Evolutionary conservation across 2,329 filamentous ascomycete genomes (phyloP).

Genomic region (Leptoxyphium fumago): DNA sequence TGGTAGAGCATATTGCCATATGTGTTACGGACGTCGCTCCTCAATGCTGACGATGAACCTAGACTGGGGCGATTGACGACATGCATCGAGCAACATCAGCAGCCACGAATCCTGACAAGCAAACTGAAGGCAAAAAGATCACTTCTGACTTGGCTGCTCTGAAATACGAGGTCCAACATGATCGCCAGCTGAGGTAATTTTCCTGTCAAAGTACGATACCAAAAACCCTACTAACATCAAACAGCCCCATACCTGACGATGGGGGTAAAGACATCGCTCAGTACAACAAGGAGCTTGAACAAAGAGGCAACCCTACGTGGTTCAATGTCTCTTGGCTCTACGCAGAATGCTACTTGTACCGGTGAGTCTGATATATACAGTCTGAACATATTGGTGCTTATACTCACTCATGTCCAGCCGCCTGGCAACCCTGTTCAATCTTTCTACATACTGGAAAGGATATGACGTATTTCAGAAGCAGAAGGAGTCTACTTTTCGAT

Average conservation of each 20-base stretch:
- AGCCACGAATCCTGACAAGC: conserved; percentile 46
- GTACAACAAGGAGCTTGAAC: conserved; percentile 76
- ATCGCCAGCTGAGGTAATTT: conserved; percentile 59
- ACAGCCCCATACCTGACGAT: conserved; percentile 61
- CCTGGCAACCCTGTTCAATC: conserved; percentile 61
- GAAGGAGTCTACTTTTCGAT: conserved; percentile 84
- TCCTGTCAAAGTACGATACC: background rate
- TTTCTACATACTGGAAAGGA: conserved; percentile 67
- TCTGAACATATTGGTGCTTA: conserved; percentile 2
- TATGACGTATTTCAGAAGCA: conserved; percentile 85
- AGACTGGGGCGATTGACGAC: conserved; percentile 91
- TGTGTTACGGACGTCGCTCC: background rate
- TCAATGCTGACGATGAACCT: conserved; percentile 1
- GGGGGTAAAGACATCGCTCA: conserved; percentile 57
- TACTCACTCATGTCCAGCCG: conserved; percentile 38
- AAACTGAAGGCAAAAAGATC: conserved; percentile 73
- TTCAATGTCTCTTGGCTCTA: conserved; percentile 78
- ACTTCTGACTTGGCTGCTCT: conserved; percentile 63
- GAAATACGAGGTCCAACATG: conserved; percentile 92
- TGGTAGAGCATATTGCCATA: conserved; percentile 41
- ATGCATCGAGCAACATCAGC: conserved; percentile 59
- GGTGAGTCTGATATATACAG: conserved; percentile 31
- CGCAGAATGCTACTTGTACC: conserved; percentile 86
- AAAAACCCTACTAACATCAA: background rate
- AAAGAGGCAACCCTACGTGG: conserved; percentile 63